These are phyloP conservation scores for Eimeria tenella DNA, from an alignment of 169 alveolate genomes.

Conservation along the genomic window DNA sequence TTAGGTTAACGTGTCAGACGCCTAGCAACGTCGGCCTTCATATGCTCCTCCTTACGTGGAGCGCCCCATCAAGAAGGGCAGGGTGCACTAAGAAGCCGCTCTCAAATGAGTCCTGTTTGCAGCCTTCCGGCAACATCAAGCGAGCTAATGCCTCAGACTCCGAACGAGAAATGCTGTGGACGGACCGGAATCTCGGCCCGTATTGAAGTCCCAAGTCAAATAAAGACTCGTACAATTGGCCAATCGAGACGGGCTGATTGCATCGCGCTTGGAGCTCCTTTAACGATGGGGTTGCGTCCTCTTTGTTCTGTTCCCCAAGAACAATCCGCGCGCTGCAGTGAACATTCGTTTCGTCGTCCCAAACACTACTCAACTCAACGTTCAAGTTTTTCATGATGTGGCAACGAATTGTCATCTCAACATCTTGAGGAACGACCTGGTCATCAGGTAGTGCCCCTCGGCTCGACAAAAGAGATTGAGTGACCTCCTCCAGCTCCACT, in stretches of 20 bases:
- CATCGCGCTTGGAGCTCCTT: conserved; percentile 69
- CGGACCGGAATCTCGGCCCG: conserved; percentile 85
- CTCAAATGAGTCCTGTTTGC: conserved; percentile 83
- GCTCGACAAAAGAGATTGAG: conserved; percentile 62
- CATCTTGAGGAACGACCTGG: conserved; percentile 65
- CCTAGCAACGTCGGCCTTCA: background rate
- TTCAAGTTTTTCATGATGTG: conserved; percentile 63
- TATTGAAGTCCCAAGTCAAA: conserved; percentile 84
- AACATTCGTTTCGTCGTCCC: conserved; percentile 79
- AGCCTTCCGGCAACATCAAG: conserved; percentile 71
- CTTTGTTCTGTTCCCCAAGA: conserved; percentile 59
- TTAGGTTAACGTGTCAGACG: too few species aligned
- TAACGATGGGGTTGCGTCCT: conserved; percentile 51
- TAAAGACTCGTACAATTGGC: conserved; percentile 79
- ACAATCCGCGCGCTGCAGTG: conserved; percentile 80
- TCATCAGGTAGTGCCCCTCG: conserved; percentile 65
- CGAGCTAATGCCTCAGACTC: conserved; percentile 82
- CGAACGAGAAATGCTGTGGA: conserved; percentile 76
- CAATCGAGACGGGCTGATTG: conserved; percentile 71
- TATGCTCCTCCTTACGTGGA: conserved; percentile 79
- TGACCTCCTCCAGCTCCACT: conserved; percentile 55
- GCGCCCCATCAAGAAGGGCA: conserved; percentile 87
- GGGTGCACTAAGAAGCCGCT: conserved; percentile 86
- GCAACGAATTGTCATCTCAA: conserved; percentile 76
- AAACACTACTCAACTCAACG: conserved; percentile 75